phyloP scores from a whole-genome alignment of 2,329 filamentous ascomycete species.

The Penicillium olsonii region DNA sequence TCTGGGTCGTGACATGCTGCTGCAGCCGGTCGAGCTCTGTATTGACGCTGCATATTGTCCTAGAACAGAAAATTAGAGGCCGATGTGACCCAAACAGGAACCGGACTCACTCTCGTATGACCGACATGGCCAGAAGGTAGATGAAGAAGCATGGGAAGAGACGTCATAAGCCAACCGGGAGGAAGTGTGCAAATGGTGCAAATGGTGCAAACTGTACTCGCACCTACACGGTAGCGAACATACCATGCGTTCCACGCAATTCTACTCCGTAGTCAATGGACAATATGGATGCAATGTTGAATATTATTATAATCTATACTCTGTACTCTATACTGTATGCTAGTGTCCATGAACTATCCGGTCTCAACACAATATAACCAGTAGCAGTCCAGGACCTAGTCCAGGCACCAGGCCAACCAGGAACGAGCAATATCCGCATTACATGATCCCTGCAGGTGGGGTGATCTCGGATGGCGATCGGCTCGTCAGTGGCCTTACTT shows the following conservation, averaged over 20 bases:
- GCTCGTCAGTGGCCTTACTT: constrained; percentile 35
- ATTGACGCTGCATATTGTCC: constrained; percentile 60
- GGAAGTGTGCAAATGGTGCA: constrained; percentile 11
- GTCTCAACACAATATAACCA: too few relatives aligned
- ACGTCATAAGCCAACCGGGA: too few relatives aligned
- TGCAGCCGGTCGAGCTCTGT: constrained; percentile 60
- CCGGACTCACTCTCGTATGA: constrained; percentile 24
- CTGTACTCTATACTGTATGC: too few relatives aligned
- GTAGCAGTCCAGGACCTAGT: too few relatives aligned
- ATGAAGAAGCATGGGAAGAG: background rate
- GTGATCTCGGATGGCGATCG: constrained; percentile 31
- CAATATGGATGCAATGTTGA: too few relatives aligned
- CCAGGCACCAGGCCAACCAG: constrained; percentile 10
- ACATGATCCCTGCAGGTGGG: constrained; percentile 8
- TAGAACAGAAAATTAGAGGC: constrained; percentile 23
- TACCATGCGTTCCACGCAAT: too few relatives aligned
- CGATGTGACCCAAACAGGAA: background rate
- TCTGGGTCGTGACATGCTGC: constrained; percentile 35
- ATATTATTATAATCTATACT: too few relatives aligned
- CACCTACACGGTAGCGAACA: constrained; percentile 4
- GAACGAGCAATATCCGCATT: constrained; percentile 9
- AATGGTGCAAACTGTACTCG: background rate
- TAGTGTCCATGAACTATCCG: too few relatives aligned
- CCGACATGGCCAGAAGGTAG: constrained; percentile 19
- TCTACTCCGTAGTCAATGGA: too few relatives aligned